A percentile compares a stretch with the other conserved stretches of the same genome.
phyloP scores from a whole-genome alignment of 768 basidiomycete species.

The Serendipita vermifera region DNA sequence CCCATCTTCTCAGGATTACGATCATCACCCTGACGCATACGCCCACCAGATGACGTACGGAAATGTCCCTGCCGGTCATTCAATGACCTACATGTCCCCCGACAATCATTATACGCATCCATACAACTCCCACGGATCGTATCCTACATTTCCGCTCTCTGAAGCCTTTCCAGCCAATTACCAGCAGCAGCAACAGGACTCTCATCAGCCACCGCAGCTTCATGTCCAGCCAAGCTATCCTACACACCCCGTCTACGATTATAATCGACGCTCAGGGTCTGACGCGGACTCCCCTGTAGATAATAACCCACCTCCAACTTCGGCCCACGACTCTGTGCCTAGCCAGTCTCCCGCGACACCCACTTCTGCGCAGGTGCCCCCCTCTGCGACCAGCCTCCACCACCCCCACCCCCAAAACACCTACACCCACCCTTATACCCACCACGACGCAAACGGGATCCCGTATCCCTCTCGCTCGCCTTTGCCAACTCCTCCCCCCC shows the following conservation, averaged over 20 bases:
- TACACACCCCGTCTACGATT: conserved; percentile 10
- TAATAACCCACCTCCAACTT: conserved; percentile 22
- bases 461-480: conserved; percentile 48
- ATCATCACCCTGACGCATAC: background rate
- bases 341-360: conserved; percentile 8
- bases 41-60: background rate
- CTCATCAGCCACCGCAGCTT: background rate
- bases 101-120: background rate
- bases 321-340: conserved; percentile 38
- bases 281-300: conserved; percentile 11
- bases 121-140: background rate
- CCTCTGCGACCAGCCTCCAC: conserved; percentile 6
- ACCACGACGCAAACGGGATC: conserved; percentile 30
- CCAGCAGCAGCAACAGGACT: conserved; percentile 3
- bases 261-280: conserved; percentile 1
- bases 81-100: background rate
- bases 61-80: no score
- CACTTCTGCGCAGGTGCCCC: background rate
- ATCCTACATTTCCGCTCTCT: background rate
- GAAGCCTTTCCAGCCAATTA: background rate
- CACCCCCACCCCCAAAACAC: conserved; percentile 2
- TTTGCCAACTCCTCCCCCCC: conserved; percentile 57
- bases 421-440: conserved; percentile 17
- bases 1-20: background rate
- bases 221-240: conserved; percentile 7